phyloP scores from a whole-genome alignment of 768 basidiomycete genomes.

The Antrodiella citrinella region DNA sequence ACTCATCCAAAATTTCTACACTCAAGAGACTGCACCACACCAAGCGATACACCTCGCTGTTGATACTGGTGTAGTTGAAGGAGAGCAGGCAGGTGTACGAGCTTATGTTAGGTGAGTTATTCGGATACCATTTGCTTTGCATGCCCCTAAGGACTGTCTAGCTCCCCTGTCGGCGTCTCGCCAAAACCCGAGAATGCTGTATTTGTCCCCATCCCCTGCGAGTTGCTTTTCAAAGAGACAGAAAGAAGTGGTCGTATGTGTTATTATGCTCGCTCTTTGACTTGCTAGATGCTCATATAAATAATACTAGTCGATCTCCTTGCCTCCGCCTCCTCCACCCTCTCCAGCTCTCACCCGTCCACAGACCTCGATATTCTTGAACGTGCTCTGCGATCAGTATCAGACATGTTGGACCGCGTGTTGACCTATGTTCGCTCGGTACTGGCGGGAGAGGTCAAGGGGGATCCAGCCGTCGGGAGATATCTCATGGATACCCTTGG shows the following conservation, averaged over 20 bases:
- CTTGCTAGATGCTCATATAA: too few species aligned
- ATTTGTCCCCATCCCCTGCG: constrained; percentile 87
- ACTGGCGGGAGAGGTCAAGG: constrained; percentile 65
- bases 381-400: constrained; percentile 60
- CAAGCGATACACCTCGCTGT: constrained; percentile 88
- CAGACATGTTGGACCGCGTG: constrained; percentile 77
- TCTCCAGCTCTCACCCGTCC: constrained; percentile 41
- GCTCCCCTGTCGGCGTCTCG: constrained; percentile 81
- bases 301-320: constrained; percentile 83
- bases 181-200: constrained; percentile 94
- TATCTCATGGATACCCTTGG: constrained; percentile 84
- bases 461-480: constrained; percentile 81
- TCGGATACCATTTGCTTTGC: background rate
- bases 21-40: constrained; percentile 82
- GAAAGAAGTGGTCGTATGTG: constrained; percentile 81
- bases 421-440: constrained; percentile 79
- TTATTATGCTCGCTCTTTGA: background rate
- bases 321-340: constrained; percentile 32
- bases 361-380: constrained; percentile 75
- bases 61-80: constrained; percentile 71
- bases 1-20: constrained; percentile 96
- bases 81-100: constrained; percentile 63
- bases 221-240: constrained; percentile 71
- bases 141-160: constrained; percentile 18
- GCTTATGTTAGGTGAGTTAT: constrained; percentile 78